Conservation (phyloP, 2,329 filamentous ascomycete species). For the Arachnomyces sp. region DNA sequence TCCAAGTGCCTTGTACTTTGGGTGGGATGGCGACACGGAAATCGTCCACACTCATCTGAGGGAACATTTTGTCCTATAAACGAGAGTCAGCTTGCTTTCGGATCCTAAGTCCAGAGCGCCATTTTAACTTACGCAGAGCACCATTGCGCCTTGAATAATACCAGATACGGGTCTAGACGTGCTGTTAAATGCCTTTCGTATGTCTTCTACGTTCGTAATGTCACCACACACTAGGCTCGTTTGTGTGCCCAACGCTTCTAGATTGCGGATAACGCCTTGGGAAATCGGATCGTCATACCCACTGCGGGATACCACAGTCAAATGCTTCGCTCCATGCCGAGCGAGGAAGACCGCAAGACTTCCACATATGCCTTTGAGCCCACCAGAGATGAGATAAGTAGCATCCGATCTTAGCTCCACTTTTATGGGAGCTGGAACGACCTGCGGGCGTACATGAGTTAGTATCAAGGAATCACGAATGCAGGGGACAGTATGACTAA, state of each 20-base stretch:
- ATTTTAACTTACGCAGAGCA: slow-evolving; percentile 12
- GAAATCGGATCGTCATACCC: slow-evolving; percentile 25
- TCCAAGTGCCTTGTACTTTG: slow-evolving; percentile 23
- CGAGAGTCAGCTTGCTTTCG: too few species aligned
- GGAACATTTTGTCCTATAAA: slow-evolving; percentile 2
- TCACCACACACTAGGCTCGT: slow-evolving; percentile 9
- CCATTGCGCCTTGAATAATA: slow-evolving; percentile 8
- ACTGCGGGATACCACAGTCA: slow-evolving; percentile 23
- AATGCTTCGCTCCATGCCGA: slow-evolving; percentile 22
- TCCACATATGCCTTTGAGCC: slow-evolving; percentile 30
- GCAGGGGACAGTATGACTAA: too few species aligned
- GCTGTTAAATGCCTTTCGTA: slow-evolving; percentile 1
- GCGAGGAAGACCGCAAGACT: slow-evolving; percentile 28
- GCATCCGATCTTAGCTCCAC: slow-evolving; percentile 15
- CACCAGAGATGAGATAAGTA: slow-evolving; percentile 34
- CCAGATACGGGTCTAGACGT: background rate
- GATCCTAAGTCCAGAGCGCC: too few species aligned
- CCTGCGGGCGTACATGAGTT: too few species aligned
- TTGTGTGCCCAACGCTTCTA: slow-evolving; percentile 8
- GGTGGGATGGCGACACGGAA: slow-evolving; percentile 17
- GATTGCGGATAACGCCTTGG: slow-evolving; percentile 11
- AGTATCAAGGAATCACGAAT: too few species aligned
- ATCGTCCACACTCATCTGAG: slow-evolving; percentile 15
- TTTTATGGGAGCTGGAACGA: too few species aligned
- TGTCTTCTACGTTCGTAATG: slow-evolving; percentile 4